Base-by-base conservation (phyloP, 108 stramenopile species). In the Halocafeteria seosinensis region DNA sequence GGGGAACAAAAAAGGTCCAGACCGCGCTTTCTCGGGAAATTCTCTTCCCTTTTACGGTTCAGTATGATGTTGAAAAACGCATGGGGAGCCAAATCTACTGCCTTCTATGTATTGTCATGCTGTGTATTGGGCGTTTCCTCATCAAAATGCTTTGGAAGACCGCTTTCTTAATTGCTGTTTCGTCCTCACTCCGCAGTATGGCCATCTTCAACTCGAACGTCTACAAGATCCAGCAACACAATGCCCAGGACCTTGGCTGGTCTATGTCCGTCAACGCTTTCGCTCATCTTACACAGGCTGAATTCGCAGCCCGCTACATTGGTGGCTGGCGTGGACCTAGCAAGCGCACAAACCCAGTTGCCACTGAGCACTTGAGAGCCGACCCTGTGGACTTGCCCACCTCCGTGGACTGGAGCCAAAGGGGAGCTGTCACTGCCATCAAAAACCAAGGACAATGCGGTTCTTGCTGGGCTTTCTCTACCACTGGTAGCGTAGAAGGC, bases 391-490 rank as follows among this genome's bases (percentile, higher is more conserved):
- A 29, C 17, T 73, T 91, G 1, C 88, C 90, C 32, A 50, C 60
- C 33, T 59, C 61, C 21, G 71, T 88, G n/a, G 90, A 91, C 71
- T 91, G 90, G 90, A 63, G 84, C 23, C 47, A 61, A 5, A 64
- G 76, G 47, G 73, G 73, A 27, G 65, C 72, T 24, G 84, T 87
- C 1, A 79, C 79, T 9, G 78, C 85, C 33, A 80, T 87, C 51
- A 73, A 77, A 62, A 67, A 77, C 62, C 88, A 90, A 81, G 87
- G 85, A 1, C 42, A 60, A 31, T 91, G 90, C 73, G 90, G 91
- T 23, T 85, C 82, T 0, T 98, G 96, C 81, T 98, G 92, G 91
- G 90, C 96, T 12, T 91, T 94, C 63, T 83, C 87, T n/a, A 86
- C 94, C 3, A 84, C 89, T 0, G 96, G 90, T 0, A 78, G 87